phyloP scores from a whole-genome alignment of 176 grass and related monocot species.

The Ampelocalamus luodianensis region DNA sequence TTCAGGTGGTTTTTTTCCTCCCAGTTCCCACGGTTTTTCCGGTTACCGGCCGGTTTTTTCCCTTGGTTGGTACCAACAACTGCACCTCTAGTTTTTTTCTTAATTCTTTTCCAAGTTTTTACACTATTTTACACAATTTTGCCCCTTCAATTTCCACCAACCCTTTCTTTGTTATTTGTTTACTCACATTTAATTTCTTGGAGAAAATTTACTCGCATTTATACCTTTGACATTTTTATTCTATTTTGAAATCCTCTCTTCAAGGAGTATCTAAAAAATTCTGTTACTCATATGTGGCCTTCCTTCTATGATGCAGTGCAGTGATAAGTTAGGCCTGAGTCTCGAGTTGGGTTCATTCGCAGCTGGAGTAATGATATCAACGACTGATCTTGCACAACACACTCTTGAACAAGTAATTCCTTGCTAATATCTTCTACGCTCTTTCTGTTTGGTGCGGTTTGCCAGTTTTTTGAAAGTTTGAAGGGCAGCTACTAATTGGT shows the following conservation, averaged over 20 bases:
- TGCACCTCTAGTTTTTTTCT: neutral
- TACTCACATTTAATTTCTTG: neutral
- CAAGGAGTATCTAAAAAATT: conserved; percentile 1
- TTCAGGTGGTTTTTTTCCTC: too few species aligned
- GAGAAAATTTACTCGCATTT: neutral
- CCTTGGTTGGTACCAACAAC: conserved; percentile 18
- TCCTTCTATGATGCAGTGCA: conserved; percentile 77
- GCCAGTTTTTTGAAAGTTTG: neutral
- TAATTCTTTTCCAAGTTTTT: conserved; percentile 31
- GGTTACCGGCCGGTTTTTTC: too few species aligned
- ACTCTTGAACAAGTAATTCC: conserved; percentile 92
- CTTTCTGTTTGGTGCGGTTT: conserved; percentile 1
- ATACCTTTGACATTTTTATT: neutral
- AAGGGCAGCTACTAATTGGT: neutral
- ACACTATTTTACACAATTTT: conserved; percentile 23
- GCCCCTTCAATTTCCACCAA: conserved; percentile 13
- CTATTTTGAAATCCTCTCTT: neutral
- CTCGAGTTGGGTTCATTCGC: conserved; percentile 98
- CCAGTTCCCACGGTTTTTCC: too few species aligned
- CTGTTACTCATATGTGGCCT: conserved; percentile 38
- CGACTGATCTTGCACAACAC: conserved; percentile 95
- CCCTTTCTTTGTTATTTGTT: conserved; percentile 18
- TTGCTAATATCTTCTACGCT: conserved; percentile 28
- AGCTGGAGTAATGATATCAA: conserved; percentile 99
- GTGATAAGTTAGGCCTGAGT: conserved; percentile 98